Conservation (phyloP, 2,329 filamentous ascomycete genomes). For the Leptosphaerulina australis region DNA sequence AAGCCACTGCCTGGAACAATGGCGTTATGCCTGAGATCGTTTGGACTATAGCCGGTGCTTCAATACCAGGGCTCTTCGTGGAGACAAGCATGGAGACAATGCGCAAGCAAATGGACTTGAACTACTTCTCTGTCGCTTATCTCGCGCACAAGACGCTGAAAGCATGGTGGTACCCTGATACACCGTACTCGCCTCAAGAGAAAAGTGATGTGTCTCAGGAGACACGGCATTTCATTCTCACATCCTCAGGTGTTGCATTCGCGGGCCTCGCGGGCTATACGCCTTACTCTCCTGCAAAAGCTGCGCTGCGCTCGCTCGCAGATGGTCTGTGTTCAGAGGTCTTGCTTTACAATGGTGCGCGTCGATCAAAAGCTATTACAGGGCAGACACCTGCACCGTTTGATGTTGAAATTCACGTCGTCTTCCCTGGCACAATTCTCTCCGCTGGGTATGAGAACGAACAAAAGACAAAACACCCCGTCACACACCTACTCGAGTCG, state of each 20-base stretch:
- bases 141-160: conserved; percentile 80
- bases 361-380: conserved; percentile 40
- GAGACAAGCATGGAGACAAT: conserved; percentile 72
- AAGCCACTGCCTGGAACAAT: conserved; percentile 80
- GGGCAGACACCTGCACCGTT: conserved; percentile 58
- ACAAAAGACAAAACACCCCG: conserved; percentile 76
- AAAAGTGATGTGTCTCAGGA: conserved; percentile 33
- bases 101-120: conserved; percentile 84
- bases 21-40: conserved; percentile 78
- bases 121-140: conserved; percentile 87
- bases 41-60: conserved; percentile 84
- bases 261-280: conserved; percentile 80
- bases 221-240: conserved; percentile 82
- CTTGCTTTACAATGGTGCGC: conserved; percentile 77
- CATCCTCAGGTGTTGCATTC: conserved; percentile 76
- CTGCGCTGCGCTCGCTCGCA: conserved; percentile 79
- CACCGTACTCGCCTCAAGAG: conserved; percentile 46
- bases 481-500: conserved; percentile 80
- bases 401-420: conserved; percentile 77
- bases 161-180: conserved; percentile 67
- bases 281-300: conserved; percentile 83
- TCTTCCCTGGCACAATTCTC: conserved; percentile 84
- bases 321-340: conserved; percentile 86
- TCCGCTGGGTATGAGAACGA: conserved; percentile 77
- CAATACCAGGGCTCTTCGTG: conserved; percentile 76